Conservation (phyloP, 2,329 filamentous ascomycete genomes). For the Penicillium olsonii region DNA sequence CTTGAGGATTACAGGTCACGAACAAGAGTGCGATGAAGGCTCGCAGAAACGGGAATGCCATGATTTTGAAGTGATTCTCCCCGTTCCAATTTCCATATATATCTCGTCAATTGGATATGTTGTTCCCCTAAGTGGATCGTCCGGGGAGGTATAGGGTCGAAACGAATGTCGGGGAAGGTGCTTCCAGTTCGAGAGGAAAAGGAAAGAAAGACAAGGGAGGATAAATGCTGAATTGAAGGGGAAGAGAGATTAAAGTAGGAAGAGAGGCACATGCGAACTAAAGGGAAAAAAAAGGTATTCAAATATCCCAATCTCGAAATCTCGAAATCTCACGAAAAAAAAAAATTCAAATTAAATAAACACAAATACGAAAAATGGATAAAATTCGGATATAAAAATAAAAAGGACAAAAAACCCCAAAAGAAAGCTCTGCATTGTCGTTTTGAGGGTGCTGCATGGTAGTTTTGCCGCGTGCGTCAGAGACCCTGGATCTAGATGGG, state of each 20-base stretch:
- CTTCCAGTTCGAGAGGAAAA: slow-evolving; percentile 15
- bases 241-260: slow-evolving; percentile 22
- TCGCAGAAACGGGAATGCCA: slow-evolving; percentile 43
- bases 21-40: slow-evolving; percentile 47
- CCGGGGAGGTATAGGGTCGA: slow-evolving; percentile 7
- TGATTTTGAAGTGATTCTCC: slow-evolving; percentile 17
- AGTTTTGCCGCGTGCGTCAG: slow-evolving; percentile 45
- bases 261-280: slow-evolving; percentile 28
- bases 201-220: slow-evolving; percentile 18
- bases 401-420: slow-evolving; percentile 13
- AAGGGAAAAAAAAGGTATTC: slow-evolving; percentile 9
- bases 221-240: slow-evolving; percentile 15
- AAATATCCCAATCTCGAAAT: slow-evolving; percentile 17
- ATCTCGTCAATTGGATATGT: background rate
- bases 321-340: slow-evolving; percentile 2
- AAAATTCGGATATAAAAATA: slow-evolving; percentile 7
- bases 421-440: slow-evolving; percentile 33
- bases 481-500: slow-evolving; percentile 46
- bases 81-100: background rate
- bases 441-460: slow-evolving; percentile 45
- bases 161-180: slow-evolving; percentile 29
- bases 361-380: slow-evolving; percentile 12
- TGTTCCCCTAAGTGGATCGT: background rate
- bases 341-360: slow-evolving; percentile 15
- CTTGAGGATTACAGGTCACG: background rate